phyloP scores from a whole-genome alignment of 106 monocot genomes.

The Dendrobium nobile region DNA sequence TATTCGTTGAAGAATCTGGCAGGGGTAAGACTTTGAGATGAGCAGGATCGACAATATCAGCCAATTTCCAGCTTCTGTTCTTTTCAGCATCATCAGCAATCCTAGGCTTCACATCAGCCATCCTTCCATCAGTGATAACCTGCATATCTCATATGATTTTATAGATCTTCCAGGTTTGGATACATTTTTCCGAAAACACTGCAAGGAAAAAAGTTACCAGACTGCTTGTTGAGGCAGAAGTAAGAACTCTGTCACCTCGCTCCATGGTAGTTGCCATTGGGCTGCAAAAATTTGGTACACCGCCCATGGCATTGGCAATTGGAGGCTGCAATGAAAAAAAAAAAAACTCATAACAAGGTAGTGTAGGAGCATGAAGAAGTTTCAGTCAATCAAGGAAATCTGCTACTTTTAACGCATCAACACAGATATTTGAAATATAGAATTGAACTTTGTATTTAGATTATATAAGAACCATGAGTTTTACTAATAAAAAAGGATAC shows the following conservation, averaged over 20 bases:
- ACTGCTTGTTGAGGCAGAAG: conserved; percentile 42
- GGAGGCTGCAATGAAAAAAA: conserved; percentile 33
- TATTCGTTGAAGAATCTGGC: conserved; percentile 46
- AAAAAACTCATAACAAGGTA: background rate
- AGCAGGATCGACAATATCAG: conserved; percentile 72
- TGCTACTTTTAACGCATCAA: background rate
- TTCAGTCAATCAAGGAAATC: background rate
- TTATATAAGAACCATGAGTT: no score
- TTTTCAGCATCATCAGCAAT: conserved; percentile 84
- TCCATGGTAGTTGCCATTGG: conserved; percentile 39
- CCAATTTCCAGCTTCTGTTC: conserved; percentile 80
- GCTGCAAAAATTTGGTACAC: conserved; percentile 44
- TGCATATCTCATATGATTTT: conserved; percentile 22
- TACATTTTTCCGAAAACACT: background rate
- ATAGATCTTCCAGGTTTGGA: background rate
- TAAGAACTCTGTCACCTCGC: conserved; percentile 50
- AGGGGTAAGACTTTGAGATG: conserved; percentile 75
- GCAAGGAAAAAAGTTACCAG: conserved; percentile 30
- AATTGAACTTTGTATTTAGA: background rate
- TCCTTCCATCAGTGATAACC: conserved; percentile 58
- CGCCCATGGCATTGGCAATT: conserved; percentile 49
- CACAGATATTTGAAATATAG: background rate
- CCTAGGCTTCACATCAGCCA: conserved; percentile 71
- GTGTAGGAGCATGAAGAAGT: background rate
- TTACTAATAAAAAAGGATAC: no score